phyloP scores from a whole-genome alignment of 2,329 filamentous ascomycete species.

The Cladosporium sphaerospermum region DNA sequence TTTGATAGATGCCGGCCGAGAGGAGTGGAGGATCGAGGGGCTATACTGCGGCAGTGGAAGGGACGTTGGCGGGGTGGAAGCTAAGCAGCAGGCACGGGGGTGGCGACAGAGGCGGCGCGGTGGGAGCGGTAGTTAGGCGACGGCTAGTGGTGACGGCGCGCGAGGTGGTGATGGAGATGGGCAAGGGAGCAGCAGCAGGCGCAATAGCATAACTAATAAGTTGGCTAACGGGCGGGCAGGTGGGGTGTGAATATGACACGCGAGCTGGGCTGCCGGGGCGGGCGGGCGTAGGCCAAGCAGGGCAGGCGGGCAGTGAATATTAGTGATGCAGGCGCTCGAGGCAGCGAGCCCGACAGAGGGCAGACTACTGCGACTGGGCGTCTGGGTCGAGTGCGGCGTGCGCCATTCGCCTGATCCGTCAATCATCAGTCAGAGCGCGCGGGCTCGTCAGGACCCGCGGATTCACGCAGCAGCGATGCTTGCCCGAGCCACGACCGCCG shows the following conservation, averaged over 20 bases:
- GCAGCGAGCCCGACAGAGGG: too few relatives aligned
- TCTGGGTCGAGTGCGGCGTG: too few relatives aligned
- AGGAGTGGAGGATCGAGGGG: neutral
- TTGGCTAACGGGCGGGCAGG: neutral
- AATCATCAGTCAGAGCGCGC: too few relatives aligned
- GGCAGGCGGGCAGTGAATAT: too few relatives aligned
- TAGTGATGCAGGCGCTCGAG: too few relatives aligned
- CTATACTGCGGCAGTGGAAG: conserved; percentile 4
- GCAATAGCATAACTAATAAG: neutral
- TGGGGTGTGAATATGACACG: neutral
- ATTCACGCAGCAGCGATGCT: too few relatives aligned
- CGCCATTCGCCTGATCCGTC: too few relatives aligned
- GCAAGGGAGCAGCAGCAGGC: neutral
- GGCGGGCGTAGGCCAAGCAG: too few relatives aligned
- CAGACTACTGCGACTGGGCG: too few relatives aligned
- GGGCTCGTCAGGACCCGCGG: too few relatives aligned
- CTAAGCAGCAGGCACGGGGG: neutral
- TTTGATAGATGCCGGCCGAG: conserved; percentile 2
- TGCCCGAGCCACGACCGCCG: too few relatives aligned
- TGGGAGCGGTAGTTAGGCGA: neutral
- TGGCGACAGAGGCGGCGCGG: neutral
- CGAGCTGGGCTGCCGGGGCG: too few relatives aligned
- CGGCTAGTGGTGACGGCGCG: neutral
- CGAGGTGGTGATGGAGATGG: neutral
- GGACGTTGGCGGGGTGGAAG: neutral